These are phyloP conservation scores for Plasmopara viticola DNA, from an alignment of 352 stramenopile genomes.

Conservation along the genomic window DNA sequence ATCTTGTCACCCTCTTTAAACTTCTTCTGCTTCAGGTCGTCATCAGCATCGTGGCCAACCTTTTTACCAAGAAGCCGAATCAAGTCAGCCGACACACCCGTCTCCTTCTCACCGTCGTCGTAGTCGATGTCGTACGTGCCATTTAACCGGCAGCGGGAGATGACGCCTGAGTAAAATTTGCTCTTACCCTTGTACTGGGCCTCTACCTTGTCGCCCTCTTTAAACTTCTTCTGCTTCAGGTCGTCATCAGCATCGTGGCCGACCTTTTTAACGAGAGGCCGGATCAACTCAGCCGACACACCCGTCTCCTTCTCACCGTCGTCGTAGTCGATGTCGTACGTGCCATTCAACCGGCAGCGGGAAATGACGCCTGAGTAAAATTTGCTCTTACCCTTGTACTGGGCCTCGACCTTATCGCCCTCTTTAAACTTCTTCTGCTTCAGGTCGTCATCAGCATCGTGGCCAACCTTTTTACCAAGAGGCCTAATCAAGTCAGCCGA, in stretches of 20 bases:
- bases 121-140: too few species aligned
- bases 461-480: too few species aligned
- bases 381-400: constrained; percentile 45
- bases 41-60: too few species aligned
- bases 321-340: constrained; percentile 74
- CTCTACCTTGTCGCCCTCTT: too few species aligned
- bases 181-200: too few species aligned
- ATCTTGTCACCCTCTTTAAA: constrained; percentile 51
- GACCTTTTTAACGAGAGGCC: constrained; percentile 1
- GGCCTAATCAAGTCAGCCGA: background rate
- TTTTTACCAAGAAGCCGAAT: too few species aligned
- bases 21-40: constrained; percentile 42
- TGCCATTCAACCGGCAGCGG: constrained; percentile 51
- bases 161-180: too few species aligned
- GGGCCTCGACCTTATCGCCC: constrained; percentile 53
- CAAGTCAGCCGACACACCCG: background rate
- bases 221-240: constrained; percentile 6
- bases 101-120: too few species aligned
- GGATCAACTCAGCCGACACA: background rate
- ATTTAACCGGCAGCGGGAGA: too few species aligned
- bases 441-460: constrained; percentile 60
- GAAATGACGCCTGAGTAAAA: constrained; percentile 50
- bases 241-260: too few species aligned
- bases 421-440: constrained; percentile 34
- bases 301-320: background rate